Evolutionary conservation across 352 stramenopile species (phyloP).

Genomic region (Phytophthora multivora): DNA sequence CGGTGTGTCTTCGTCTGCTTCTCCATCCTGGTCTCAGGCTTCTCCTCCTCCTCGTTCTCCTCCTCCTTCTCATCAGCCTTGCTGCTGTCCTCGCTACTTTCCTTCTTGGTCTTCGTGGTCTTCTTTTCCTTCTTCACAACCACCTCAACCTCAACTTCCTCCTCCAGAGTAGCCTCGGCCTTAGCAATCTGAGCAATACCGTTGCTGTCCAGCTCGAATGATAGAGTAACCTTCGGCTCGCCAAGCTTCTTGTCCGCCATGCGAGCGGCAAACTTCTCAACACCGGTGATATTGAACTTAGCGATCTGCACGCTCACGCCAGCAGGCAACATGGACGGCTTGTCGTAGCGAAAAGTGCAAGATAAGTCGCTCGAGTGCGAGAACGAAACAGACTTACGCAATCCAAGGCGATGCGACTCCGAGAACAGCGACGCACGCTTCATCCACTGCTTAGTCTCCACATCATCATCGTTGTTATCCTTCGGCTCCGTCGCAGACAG

Average conservation of each 20-base stretch:
- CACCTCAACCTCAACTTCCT: slow-evolving; percentile 78
- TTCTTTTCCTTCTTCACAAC: slow-evolving; percentile 70
- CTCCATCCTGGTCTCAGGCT: slow-evolving; percentile 64
- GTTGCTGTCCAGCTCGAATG: slow-evolving; percentile 93
- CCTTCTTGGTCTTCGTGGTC: slow-evolving; percentile 49
- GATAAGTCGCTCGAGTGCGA: slow-evolving; percentile 91
- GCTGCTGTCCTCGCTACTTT: slow-evolving; percentile 37
- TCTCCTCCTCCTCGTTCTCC: slow-evolving; percentile 44
- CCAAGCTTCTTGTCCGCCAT: slow-evolving; percentile 90
- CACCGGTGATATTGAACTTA: slow-evolving; percentile 93
- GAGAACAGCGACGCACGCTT: slow-evolving; percentile 94
- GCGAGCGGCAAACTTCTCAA: slow-evolving; percentile 89
- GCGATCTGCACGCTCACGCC: slow-evolving; percentile 79
- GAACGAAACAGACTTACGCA: slow-evolving; percentile 96
- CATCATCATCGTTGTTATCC: slow-evolving; percentile 50
- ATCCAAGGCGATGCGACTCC: slow-evolving; percentile 75
- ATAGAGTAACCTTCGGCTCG: slow-evolving; percentile 93
- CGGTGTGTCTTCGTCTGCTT: slow-evolving; percentile 92
- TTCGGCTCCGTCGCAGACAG: slow-evolving; percentile 57
- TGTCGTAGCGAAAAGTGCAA: slow-evolving; percentile 92
- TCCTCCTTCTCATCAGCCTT: slow-evolving; percentile 48
- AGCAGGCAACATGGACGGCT: slow-evolving; percentile 77
- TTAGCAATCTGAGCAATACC: slow-evolving; percentile 92
- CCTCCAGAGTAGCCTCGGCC: slow-evolving; percentile 92
- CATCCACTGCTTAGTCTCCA: slow-evolving; percentile 83